Percentiles rank a stretch among this genome's conserved stretches.
Conservation (phyloP, 768 basidiomycete genomes). For the Suillus spraguei region DNA sequence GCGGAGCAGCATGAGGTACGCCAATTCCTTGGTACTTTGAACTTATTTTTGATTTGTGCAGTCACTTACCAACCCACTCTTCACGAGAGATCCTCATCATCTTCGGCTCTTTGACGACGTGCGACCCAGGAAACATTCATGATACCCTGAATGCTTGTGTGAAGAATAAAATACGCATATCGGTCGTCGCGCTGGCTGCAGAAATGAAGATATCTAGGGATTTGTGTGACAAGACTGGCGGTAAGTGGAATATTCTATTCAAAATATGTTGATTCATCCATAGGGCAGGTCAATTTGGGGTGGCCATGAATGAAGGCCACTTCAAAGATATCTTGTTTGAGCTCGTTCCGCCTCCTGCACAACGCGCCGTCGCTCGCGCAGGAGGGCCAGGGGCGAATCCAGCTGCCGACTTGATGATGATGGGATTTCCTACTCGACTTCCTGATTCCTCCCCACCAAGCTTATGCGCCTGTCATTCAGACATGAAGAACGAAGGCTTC, state of each 20-base stretch:
- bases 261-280: conserved; percentile 4
- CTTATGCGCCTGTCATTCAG: conserved; percentile 92
- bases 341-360: conserved; percentile 91
- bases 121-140: conserved; percentile 96
- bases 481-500: conserved; percentile 91
- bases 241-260: conserved; percentile 40
- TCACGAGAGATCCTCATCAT: conserved; percentile 94
- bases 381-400: conserved; percentile 54
- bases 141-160: conserved; percentile 88
- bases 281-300: conserved; percentile 78
- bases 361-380: conserved; percentile 54
- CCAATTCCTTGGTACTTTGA: conserved; percentile 1
- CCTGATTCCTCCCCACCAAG: conserved; percentile 82
- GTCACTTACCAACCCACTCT: conserved; percentile 96
- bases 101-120: conserved; percentile 94
- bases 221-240: conserved; percentile 89
- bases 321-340: conserved; percentile 97
- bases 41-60: conserved; percentile 33
- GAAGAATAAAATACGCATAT: conserved; percentile 85
- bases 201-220: conserved; percentile 98
- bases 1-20: conserved; percentile 86
- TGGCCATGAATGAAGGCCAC: conserved; percentile 98
- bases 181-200: conserved; percentile 91
- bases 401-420: conserved; percentile 94
- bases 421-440: conserved; percentile 96